Percentiles rank a stretch among this genome's conserved stretches.
phyloP scores from a whole-genome alignment of 2,329 filamentous ascomycete species.

The Clonostachys solani region DNA sequence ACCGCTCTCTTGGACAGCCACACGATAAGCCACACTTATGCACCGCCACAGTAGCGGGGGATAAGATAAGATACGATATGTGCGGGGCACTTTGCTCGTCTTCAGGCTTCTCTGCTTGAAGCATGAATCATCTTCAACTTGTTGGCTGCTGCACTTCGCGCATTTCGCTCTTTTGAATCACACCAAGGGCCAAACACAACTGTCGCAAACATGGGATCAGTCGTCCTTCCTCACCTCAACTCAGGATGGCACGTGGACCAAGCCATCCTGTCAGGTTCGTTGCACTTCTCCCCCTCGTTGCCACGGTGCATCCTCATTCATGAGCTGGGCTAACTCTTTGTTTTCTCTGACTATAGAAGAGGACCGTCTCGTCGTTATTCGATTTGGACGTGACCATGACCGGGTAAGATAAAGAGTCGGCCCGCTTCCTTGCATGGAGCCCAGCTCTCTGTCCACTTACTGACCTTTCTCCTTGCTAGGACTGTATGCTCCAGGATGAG shows the following conservation, averaged over 20 bases:
- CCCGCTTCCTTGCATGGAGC: too few species aligned
- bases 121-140: too few species aligned
- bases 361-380: constrained; percentile 88
- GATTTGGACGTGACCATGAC: constrained; percentile 85
- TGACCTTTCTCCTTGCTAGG: constrained; percentile 19
- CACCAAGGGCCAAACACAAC: too few species aligned
- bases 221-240: constrained; percentile 85
- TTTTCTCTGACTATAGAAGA: constrained; percentile 62
- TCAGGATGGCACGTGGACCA: constrained; percentile 99
- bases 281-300: neutral
- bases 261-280: constrained; percentile 61
- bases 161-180: too few species aligned
- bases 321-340: neutral
- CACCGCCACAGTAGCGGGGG: too few species aligned
- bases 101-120: too few species aligned
- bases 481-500: constrained; percentile 77
- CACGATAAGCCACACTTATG: too few species aligned
- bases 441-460: neutral
- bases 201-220: constrained; percentile 59
- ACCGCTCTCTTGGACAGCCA: too few species aligned
- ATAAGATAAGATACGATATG: too few species aligned
- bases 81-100: too few species aligned
- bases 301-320: neutral
- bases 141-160: too few species aligned
- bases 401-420: constrained; percentile 27